These are phyloP conservation scores for Fusarium longipes DNA, from an alignment of 2,329 filamentous ascomycete species.

Conservation along the genomic window DNA sequence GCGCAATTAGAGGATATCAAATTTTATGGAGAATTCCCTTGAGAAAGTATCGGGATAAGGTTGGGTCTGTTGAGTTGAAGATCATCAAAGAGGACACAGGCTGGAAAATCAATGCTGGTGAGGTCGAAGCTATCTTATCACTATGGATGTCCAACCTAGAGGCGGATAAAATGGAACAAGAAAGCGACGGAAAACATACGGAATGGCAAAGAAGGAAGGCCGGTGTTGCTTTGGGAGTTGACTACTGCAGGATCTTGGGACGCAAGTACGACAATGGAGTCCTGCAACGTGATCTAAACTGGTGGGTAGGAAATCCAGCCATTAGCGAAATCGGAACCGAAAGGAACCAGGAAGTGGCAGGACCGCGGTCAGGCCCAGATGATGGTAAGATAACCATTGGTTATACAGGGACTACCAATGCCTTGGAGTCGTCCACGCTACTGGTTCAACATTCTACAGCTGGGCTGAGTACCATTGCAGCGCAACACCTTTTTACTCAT, in stretches of 20 bases:
- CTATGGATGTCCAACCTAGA: not conserved
- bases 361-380: accelerated
- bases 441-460: not conserved
- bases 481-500: not conserved
- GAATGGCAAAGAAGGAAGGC: not conserved
- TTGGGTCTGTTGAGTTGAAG: not conserved
- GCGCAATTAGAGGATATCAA: accelerated
- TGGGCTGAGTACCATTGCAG: not conserved
- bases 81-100: not conserved
- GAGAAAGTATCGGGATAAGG: not conserved
- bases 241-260: not conserved
- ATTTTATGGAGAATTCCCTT: not conserved
- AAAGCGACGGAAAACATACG: accelerated
- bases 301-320: not conserved
- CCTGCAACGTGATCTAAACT: not conserved
- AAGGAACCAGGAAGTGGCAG: too few relatives aligned
- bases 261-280: not conserved
- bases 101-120: not conserved
- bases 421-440: not conserved
- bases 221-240: not conserved
- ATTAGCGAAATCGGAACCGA: not conserved
- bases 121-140: not conserved
- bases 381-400: not conserved
- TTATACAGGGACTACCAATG: not conserved
- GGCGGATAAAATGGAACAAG: accelerated